Evolutionary conservation across 345 rosid genomes (phyloP), one percentile per base, ranked within the genome.

Genomic region (Aurinia saxatilis): DNA sequence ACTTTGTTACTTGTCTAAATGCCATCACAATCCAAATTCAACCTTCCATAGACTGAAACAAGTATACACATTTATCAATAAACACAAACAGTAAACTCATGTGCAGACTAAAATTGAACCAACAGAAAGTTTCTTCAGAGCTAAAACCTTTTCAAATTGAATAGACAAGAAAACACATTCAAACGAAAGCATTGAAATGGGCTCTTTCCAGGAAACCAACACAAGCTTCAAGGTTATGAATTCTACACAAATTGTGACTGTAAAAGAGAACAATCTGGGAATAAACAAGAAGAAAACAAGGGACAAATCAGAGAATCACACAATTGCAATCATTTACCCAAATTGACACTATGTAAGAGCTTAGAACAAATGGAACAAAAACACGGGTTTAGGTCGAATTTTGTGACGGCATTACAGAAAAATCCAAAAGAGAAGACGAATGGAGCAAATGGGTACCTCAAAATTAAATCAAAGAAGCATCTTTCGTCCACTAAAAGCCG

Each of bases 1-100:
- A 60, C 73, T 81, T 84, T n/a, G 81, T 55, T 76, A 74, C 84
- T 23, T 66, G 81, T 51, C 67, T 84, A 8, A 91, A 70, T 63
- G 91, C 81, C 99, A 93, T 92, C 71, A 57, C 36, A 71, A 59
- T 71, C 63, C 52, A 70, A 65, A 49, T 9, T 60, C 74, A 50
- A 63, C 52, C 47, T 70, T 45, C 50, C 67, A 7, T 21, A 13
- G n/a, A 40, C 71, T 57, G 48, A 54, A 40, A 57, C 57, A 61
- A 61, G 38, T 13, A 36, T 5, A 44, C 6, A 47, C 19, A 14
- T 7, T 6, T 10, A 63, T 57, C 48, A 64, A 30, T 21, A 41
- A 57, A 53, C 23, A 14, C 7, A 21, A 44, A 0, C 15, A 12
- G 14, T 29, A 29, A 39, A 30, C n/a, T n/a, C n/a, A n/a, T n/a